Conservation (phyloP, 2,329 filamentous ascomycete species). For the Ophiobolus disseminans region DNA sequence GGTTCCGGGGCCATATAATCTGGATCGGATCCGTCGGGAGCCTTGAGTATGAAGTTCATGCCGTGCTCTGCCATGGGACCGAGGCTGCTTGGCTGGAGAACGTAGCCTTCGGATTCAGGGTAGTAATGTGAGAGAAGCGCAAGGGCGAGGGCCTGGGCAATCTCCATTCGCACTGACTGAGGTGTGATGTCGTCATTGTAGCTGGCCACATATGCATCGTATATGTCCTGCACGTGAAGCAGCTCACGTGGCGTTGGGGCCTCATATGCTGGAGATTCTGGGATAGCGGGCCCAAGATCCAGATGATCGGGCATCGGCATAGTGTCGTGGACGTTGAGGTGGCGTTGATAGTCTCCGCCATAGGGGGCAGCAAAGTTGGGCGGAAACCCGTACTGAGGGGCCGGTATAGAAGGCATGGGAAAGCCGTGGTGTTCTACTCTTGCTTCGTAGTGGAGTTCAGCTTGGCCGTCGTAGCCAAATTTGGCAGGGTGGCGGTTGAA, state of each 20-base stretch:
- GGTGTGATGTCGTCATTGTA: neutral
- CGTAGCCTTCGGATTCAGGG: slow-evolving; percentile 25
- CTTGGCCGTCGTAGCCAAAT: too few relatives aligned
- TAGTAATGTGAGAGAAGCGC: slow-evolving; percentile 34
- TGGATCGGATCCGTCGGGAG: slow-evolving; percentile 10
- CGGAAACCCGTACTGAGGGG: too few relatives aligned
- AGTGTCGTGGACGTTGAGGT: too few relatives aligned
- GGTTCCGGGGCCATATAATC: slow-evolving; percentile 4
- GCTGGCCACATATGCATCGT: neutral
- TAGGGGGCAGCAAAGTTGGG: too few relatives aligned
- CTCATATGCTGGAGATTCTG: too few relatives aligned
- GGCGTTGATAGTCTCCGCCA: too few relatives aligned
- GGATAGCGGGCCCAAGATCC: too few relatives aligned
- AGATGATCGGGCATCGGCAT: too few relatives aligned
- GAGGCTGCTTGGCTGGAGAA: slow-evolving; percentile 14
- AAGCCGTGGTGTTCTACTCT: too few relatives aligned
- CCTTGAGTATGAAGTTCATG: slow-evolving; percentile 22
- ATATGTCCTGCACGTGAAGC: neutral
- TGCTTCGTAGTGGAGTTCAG: too few relatives aligned
- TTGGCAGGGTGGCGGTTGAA: too few relatives aligned
- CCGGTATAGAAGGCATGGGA: too few relatives aligned
- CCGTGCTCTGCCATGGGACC: slow-evolving; percentile 16
- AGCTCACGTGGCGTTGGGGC: neutral
- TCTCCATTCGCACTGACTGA: neutral
- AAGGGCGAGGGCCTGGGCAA: slow-evolving; percentile 22